Evolutionary conservation across 192 early-diverging fungal genomes (phyloP), one percentile per base, ranked within the genome.

Genomic region (Backusella psychrophila): DNA sequence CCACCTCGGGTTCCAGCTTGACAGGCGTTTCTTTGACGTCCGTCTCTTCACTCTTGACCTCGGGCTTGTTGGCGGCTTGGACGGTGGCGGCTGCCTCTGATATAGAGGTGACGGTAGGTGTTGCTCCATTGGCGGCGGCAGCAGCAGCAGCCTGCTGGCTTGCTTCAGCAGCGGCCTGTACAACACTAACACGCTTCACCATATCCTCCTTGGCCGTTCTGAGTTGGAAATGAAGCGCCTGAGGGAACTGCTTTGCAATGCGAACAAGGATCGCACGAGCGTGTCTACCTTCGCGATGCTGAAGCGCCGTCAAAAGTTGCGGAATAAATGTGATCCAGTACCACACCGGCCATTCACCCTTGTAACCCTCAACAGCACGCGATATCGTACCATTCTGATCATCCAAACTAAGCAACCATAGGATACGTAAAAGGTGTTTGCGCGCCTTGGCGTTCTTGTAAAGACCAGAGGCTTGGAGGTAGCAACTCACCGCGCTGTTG

Each of bases 241-340:
- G 95, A 39, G 95, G 95, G 81, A 89, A 98, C 36, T 90, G 87
- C 82, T 99, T 98, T 9, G 98, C 97, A 78, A 99, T 96, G 78
- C 93, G 94, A 78, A 94, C 89, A 71, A 99, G 81, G 52, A 99
- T 94, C 36, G 89, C 85, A 69, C 91, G 89, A 1, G 95, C 92
- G 84, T 93, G 92, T 68, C 88, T 87, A 23, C 94, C 92, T 79
- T 99, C 97, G 59, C 91, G 93, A 82, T 91, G 89, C 21, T 90
- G 83, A 23, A 99, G 85, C 0, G 92, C 90, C 0, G 90, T 80
- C 33, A 99, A 85, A 23, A 99, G 87, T 82, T 99, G 97, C 5
- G 98, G 97, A 69, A 99, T 97, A 75, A 98, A 98, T 0, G 94
- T 96, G 68, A 97, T 96, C 98, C 98, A 99, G 84, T 97, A 97